Evolutionary conservation across 2,329 filamentous ascomycete species (phyloP).

Genomic region (Xylariaceae sp.): DNA sequence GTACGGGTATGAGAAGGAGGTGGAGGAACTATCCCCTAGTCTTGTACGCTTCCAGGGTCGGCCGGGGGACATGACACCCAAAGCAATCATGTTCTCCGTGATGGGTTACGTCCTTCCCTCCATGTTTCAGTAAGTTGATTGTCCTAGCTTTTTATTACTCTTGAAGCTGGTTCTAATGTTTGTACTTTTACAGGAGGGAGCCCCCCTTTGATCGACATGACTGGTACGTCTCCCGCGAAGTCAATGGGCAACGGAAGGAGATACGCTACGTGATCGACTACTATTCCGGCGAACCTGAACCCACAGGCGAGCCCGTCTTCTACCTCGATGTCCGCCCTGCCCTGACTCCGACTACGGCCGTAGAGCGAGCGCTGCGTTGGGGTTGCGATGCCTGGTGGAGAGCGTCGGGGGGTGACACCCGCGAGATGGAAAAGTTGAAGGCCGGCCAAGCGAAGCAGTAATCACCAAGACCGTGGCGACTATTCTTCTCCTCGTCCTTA

Average conservation of each 20-base stretch:
- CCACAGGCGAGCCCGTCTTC: slow-evolving; percentile 88
- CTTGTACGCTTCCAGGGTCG: slow-evolving; percentile 84
- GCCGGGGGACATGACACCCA: slow-evolving; percentile 85
- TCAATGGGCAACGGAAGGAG: slow-evolving; percentile 66
- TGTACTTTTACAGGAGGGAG: slow-evolving; percentile 53
- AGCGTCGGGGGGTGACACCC: slow-evolving; percentile 68
- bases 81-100: slow-evolving; percentile 78
- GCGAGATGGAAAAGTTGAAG: slow-evolving; percentile 38
- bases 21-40: slow-evolving; percentile 59
- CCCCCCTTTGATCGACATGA: slow-evolving; percentile 96
- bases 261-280: slow-evolving; percentile 96
- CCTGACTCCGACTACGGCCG: slow-evolving; percentile 71
- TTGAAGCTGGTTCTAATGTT: background rate
- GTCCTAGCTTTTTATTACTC: background rate
- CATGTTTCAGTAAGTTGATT: slow-evolving; percentile 64
- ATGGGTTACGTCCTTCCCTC: slow-evolving; percentile 74
- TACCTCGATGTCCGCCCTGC: slow-evolving; percentile 92
- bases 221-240: slow-evolving; percentile 81
- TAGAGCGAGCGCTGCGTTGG: slow-evolving; percentile 82
- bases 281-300: slow-evolving; percentile 78
- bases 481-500: background rate
- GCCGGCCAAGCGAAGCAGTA: slow-evolving; percentile 1
- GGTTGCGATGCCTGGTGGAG: slow-evolving; percentile 92
- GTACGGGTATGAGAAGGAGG: slow-evolving; percentile 48
- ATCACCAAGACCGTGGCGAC: background rate